Percentiles rank a stretch among this genome's conserved stretches.
These are phyloP conservation scores for Globisporangium yorkense DNA, from an alignment of 352 stramenopile genomes.

Conservation along the genomic window DNA sequence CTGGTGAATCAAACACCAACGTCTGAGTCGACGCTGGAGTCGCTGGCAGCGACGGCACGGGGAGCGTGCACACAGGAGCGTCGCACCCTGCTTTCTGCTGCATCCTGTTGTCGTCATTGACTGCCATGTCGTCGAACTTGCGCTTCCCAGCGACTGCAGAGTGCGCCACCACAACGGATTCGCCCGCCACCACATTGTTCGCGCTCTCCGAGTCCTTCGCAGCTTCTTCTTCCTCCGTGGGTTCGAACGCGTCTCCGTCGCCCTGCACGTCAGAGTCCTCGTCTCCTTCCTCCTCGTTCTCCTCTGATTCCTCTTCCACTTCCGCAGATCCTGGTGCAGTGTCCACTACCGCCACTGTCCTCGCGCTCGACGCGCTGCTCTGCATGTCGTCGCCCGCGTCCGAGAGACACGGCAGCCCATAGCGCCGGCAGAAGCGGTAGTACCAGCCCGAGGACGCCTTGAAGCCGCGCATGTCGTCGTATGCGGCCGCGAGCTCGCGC, in stretches of 20 bases:
- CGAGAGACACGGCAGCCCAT: slow-evolving; percentile 22
- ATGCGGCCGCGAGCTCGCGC: slow-evolving; percentile 20
- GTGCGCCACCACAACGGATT: too few species aligned
- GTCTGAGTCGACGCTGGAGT: not conserved
- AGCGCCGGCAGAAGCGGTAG: slow-evolving; percentile 44
- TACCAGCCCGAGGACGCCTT: slow-evolving; percentile 54
- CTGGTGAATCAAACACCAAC: not conserved
- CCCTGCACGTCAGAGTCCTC: too few species aligned
- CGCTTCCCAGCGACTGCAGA: slow-evolving; percentile 4
- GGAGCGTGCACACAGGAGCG: not conserved
- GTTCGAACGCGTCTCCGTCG: not conserved
- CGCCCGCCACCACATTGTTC: not conserved
- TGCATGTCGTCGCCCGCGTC: not conserved
- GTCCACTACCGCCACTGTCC: not conserved
- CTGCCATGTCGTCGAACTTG: slow-evolving; percentile 5
- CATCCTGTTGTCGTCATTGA: not conserved
- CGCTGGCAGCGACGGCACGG: not conserved
- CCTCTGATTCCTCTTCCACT: too few species aligned
- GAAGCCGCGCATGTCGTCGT: slow-evolving; percentile 37
- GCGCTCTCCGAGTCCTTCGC: not conserved
- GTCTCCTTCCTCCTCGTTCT: not conserved
- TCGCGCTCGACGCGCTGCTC: not conserved
- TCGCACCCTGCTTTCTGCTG: not conserved
- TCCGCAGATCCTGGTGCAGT: not conserved
- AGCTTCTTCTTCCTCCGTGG: not conserved